Conservation (phyloP, 768 basidiomycete species). For the Mycena pura region DNA sequence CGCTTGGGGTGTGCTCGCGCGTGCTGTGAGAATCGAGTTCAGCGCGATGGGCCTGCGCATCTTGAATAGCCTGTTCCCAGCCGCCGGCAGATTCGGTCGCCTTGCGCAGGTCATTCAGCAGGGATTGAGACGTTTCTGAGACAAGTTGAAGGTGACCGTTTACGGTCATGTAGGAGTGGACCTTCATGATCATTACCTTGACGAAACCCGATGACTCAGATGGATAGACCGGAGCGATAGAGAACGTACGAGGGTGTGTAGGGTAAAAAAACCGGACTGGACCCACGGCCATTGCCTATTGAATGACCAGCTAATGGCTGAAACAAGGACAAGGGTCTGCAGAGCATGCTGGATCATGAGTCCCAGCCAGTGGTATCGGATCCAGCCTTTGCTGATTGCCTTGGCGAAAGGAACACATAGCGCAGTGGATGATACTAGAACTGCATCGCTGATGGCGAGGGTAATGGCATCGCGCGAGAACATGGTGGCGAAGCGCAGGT, state of each 20-base stretch:
- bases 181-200: slow-evolving; percentile 90
- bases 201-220: too few relatives aligned
- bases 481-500: slow-evolving; percentile 82
- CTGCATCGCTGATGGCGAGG: slow-evolving; percentile 83
- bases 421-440: slow-evolving; percentile 78
- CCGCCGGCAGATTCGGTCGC: slow-evolving; percentile 64
- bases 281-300: slow-evolving; percentile 98
- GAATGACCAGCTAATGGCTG: slow-evolving; percentile 89
- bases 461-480: slow-evolving; percentile 86
- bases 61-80: slow-evolving; percentile 64
- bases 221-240: not conserved
- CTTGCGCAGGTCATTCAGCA: slow-evolving; percentile 52
- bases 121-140: slow-evolving; percentile 50
- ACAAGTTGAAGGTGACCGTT: slow-evolving; percentile 82
- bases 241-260: slow-evolving; percentile 78
- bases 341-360: slow-evolving; percentile 79
- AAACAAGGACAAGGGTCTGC: slow-evolving; percentile 76
- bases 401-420: slow-evolving; percentile 86
- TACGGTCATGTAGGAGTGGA: slow-evolving; percentile 91
- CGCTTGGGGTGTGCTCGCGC: slow-evolving; percentile 40
- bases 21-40: slow-evolving; percentile 45
- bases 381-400: slow-evolving; percentile 78
- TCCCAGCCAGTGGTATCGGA: slow-evolving; percentile 81
- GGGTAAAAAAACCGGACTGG: slow-evolving; percentile 87
- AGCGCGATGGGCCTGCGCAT: slow-evolving; percentile 54